Evolutionary conservation across 345 rosid species (phyloP).

Genomic region (Gossypium longicalyx): DNA sequence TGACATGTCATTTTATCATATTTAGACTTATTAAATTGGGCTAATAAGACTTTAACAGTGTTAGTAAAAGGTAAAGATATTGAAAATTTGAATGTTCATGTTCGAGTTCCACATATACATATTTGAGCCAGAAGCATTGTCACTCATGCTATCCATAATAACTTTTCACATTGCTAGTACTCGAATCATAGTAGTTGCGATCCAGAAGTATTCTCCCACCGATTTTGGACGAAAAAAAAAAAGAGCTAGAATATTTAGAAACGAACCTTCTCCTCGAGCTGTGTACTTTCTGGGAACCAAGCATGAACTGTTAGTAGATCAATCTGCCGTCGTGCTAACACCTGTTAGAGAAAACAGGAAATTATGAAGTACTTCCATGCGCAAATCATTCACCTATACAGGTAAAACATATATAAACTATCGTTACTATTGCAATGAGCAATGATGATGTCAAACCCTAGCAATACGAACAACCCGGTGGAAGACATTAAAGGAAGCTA

Average conservation of each 20-base stretch:
- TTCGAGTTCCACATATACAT: no score
- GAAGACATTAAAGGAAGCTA: neutral
- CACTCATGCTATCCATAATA: no score
- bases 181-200: neutral
- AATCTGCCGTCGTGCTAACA: slow-evolving; percentile 65
- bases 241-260: neutral
- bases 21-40: no score
- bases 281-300: slow-evolving; percentile 69
- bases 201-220: neutral
- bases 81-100: no score
- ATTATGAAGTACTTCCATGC: neutral
- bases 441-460: neutral
- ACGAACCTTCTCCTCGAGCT: slow-evolving; percentile 71
- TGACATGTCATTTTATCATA: no score
- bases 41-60: no score
- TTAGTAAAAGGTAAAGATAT: no score
- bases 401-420: neutral
- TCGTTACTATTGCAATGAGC: neutral
- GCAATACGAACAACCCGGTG: neutral
- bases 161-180: neutral
- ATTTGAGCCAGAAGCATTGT: no score
- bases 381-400: neutral
- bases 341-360: slow-evolving; percentile 29
- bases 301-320: slow-evolving; percentile 78
- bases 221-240: neutral